These are phyloP conservation scores for Echeveria elegans DNA, from an alignment of 164 flowering plant species.

Conservation along the genomic window DNA sequence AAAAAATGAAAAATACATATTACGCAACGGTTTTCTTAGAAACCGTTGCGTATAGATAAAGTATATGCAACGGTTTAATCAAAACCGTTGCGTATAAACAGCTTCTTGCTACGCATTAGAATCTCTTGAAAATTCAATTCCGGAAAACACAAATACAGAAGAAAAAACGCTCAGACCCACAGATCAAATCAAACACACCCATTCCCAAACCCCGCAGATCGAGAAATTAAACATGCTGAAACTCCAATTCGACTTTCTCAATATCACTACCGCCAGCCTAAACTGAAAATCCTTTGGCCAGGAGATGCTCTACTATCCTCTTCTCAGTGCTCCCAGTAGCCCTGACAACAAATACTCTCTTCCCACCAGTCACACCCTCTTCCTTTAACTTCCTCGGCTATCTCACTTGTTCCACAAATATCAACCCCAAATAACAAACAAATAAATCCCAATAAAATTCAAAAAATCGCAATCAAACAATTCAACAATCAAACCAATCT, in stretches of 20 bases:
- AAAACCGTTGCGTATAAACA: too few relatives aligned
- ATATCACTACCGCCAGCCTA: slow-evolving; percentile 85
- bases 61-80: too few relatives aligned
- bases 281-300: slow-evolving; percentile 72
- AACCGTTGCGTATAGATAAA: too few relatives aligned
- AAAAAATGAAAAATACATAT: too few relatives aligned
- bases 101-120: too few relatives aligned
- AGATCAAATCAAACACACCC: too few relatives aligned
- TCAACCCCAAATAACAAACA: background rate
- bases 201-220: too few relatives aligned
- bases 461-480: background rate
- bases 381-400: slow-evolving; percentile 23
- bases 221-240: too few relatives aligned
- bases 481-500: background rate
- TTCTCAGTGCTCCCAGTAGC: slow-evolving; percentile 91
- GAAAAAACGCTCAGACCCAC: too few relatives aligned
- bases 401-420: slow-evolving; percentile 22
- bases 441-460: background rate
- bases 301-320: slow-evolving; percentile 76
- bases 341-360: slow-evolving; percentile 85
- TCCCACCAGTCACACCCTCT: slow-evolving; percentile 19
- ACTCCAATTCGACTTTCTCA: slow-evolving; percentile 62
- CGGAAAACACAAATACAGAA: too few relatives aligned
- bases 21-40: too few relatives aligned
- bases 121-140: too few relatives aligned